Base-by-base conservation (phyloP, 2,329 filamentous ascomycete species). In the Geosmithia morbida region DNA sequence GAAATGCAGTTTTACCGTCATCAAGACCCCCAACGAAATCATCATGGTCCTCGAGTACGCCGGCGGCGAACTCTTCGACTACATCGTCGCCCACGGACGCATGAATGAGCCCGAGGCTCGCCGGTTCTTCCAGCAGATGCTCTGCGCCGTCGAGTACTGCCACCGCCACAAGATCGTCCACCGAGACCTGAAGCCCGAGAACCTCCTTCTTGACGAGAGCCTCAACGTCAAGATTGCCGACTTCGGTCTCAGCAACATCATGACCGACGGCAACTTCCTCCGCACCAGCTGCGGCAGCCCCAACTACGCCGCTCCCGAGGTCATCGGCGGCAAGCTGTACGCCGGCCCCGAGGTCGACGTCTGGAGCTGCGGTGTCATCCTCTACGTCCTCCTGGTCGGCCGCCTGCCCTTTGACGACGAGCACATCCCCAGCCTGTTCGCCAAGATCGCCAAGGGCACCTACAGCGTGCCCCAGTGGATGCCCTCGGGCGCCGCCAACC, bases 1-100 rank as follows among this genome's bases (percentile, higher is more conserved):
- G 4, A 26, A 26, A 26, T 8, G 4, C 57, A 92, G 87, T 48
- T 95, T 87, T 66, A 97, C 92, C 29, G 92, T 98, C 53, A 97
- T 98, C 63, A 96, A 94, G 52, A 96, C 90, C 7, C 79, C 82
- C 20, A 81, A 77, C 51, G 92, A 98, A 63, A 98, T 98, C 61
- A 92, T 97, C 65, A 98, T 98, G 92, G 92, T 98, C 45, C 79
- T 98, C 55, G 92, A 98, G 66, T 98, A 94, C 66, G 92, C 92
- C 41, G 92, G 92, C 51, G 87, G 87, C 51, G 92, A 98, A 66
- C 74, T 98, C 50, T 98, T 98, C 66, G 90, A 98, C 66, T 97
- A 97, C 67, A 92, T 98, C 52, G 92, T 98, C 49, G 84, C 89
- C 60, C 82, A 96, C 61, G 92, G 92, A 48, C 83, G 86, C 60